phyloP scores from a whole-genome alignment of 176 grass and related monocot species.

The Neostapfia colusana region DNA sequence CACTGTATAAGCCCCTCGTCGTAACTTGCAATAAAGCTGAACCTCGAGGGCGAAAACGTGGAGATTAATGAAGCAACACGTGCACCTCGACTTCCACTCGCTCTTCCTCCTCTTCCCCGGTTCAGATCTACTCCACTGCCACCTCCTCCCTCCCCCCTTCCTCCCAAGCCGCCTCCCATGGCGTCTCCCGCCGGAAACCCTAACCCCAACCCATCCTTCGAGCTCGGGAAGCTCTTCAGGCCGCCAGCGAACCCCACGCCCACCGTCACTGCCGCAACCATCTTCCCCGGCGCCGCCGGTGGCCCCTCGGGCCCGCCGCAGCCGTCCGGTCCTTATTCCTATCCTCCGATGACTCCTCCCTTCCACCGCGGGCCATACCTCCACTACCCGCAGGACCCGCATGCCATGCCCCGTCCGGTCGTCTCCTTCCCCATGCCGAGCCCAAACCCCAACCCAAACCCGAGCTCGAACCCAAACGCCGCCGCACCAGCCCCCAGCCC shows the following conservation, averaged over 20 bases:
- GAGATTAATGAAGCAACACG: constrained; percentile 6
- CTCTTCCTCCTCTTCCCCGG: constrained; percentile 25
- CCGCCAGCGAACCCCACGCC: constrained; percentile 43
- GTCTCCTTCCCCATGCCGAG: constrained; percentile 54
- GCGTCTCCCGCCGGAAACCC: constrained; percentile 77
- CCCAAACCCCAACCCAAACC: constrained; percentile 35
- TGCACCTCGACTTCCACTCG: constrained; percentile 17
- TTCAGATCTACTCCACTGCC: constrained; percentile 48
- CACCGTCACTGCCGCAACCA: constrained; percentile 30
- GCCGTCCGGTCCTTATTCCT: constrained; percentile 61
- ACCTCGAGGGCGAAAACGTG: background rate
- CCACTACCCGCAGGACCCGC: constrained; percentile 59
- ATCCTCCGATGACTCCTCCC: constrained; percentile 67
- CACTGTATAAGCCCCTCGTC: no score
- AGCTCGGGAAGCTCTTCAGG: constrained; percentile 66
- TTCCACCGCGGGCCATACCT: constrained; percentile 70
- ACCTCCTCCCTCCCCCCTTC: constrained; percentile 10
- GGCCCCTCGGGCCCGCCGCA: constrained; percentile 41
- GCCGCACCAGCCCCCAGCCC: constrained; percentile 54
- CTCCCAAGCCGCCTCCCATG: constrained; percentile 48
- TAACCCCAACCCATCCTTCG: constrained; percentile 57
- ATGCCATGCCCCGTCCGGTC: constrained; percentile 47
- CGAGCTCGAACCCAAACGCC: constrained; percentile 43
- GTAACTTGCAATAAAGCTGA: background rate
- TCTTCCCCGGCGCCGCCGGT: constrained; percentile 40